Evolutionary conservation across 1,139 yeast species (phyloP).

Genomic region (Scheffersomyces quercinus): DNA sequence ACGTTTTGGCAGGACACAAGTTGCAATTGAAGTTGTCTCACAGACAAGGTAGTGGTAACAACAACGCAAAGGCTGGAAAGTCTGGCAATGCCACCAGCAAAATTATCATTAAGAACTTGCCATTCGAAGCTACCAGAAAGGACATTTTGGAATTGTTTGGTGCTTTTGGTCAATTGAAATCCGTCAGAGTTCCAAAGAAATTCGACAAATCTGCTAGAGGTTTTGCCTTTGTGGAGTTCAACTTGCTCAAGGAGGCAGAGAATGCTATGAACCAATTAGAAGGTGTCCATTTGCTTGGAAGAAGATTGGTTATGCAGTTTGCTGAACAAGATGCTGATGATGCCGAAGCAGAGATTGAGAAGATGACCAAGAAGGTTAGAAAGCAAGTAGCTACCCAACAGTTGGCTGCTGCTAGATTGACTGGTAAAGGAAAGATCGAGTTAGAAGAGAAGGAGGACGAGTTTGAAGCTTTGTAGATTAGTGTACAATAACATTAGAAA

Average conservation of each 20-base stretch:
- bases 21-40: conserved; percentile 86
- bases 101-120: conserved; percentile 92
- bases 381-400: conserved; percentile 80
- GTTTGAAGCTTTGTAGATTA: conserved; percentile 8
- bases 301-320: conserved; percentile 92
- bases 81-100: conserved; percentile 51
- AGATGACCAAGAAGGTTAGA: conserved; percentile 83
- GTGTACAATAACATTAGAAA: no score
- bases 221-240: conserved; percentile 94
- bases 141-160: conserved; percentile 90
- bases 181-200: conserved; percentile 95
- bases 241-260: conserved; percentile 88
- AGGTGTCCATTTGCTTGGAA: conserved; percentile 95
- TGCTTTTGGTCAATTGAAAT: conserved; percentile 89
- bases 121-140: conserved; percentile 92
- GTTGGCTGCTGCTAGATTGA: conserved; percentile 66
- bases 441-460: conserved; percentile 56
- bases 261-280: conserved; percentile 91
- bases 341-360: conserved; percentile 87
- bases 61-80: conserved; percentile 31
- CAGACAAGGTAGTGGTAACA: conserved; percentile 49
- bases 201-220: conserved; percentile 96
- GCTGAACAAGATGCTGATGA: conserved; percentile 81
- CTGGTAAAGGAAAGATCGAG: conserved; percentile 75
- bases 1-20: conserved; percentile 84